Evolutionary conservation across 768 basidiomycete species (phyloP).

Genomic region (Epithele typhae): DNA sequence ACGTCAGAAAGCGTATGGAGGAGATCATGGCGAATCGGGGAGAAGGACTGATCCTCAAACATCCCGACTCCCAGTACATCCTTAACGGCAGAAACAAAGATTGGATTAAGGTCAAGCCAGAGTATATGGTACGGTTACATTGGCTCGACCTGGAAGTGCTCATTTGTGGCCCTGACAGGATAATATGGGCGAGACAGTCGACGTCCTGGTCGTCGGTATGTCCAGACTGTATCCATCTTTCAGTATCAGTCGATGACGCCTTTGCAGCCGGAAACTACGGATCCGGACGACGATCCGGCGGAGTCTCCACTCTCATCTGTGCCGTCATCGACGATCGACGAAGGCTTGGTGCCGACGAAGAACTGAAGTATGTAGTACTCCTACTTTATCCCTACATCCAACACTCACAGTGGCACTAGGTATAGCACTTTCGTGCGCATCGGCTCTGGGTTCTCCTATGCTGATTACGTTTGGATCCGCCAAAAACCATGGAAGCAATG

Average conservation of each 20-base stretch:
- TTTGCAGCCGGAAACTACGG: conserved; percentile 81
- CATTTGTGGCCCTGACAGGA: conserved; percentile 50
- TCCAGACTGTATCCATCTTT: background rate
- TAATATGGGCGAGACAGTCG: conserved; percentile 89
- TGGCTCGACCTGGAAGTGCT: too few relatives aligned
- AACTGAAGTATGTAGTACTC: conserved; percentile 52
- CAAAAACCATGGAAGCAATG: conserved; percentile 79
- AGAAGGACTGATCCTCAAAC: conserved; percentile 92
- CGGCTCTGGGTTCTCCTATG: conserved; percentile 82
- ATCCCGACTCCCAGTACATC: conserved; percentile 72
- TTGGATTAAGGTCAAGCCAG: conserved; percentile 95
- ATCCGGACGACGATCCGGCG: conserved; percentile 78
- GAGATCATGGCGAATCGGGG: conserved; percentile 80
- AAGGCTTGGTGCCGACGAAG: conserved; percentile 46
- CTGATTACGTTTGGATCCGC: conserved; percentile 83
- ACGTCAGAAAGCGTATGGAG: conserved; percentile 78
- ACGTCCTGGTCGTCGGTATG: conserved; percentile 85
- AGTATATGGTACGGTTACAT: conserved; percentile 66
- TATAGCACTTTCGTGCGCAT: conserved; percentile 88
- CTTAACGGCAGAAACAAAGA: conserved; percentile 85
- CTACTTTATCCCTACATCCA: too few relatives aligned
- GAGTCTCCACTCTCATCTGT: conserved; percentile 85
- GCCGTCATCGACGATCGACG: conserved; percentile 80
- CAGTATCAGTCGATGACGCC: too few relatives aligned
- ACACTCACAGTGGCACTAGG: conserved; percentile 42